phyloP scores from a whole-genome alignment of 208 protist species.

The Leishmania braziliensis region DNA sequence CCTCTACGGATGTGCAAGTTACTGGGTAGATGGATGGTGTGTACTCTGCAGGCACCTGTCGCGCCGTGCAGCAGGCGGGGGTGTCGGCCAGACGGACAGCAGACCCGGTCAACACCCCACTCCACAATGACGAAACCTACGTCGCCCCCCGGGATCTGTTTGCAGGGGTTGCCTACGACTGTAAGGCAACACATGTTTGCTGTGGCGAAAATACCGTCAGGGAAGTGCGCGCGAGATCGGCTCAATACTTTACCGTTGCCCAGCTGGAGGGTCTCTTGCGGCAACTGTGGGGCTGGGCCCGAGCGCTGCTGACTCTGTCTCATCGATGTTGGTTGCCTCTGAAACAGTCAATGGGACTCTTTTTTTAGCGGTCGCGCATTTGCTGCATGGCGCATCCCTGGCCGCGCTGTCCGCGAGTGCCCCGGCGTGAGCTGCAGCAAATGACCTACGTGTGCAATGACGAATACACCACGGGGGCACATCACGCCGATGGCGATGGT shows the following conservation, averaged over 20 bases:
- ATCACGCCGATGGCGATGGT: not conserved
- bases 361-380: no score
- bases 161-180: no score
- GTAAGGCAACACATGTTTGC: not conserved
- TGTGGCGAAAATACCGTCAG: not conserved
- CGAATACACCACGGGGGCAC: not conserved
- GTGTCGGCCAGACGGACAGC: not conserved
- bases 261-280: not conserved
- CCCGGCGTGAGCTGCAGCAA: not conserved
- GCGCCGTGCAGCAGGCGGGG: not conserved
- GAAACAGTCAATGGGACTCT: not conserved
- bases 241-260: not conserved
- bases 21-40: not conserved
- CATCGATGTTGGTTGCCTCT: not conserved
- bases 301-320: not conserved
- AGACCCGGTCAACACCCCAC: not conserved
- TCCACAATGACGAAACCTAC: not conserved
- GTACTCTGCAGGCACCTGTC: not conserved
- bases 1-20: not conserved
- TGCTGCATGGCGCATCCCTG: not conserved
- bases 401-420: not conserved
- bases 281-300: not conserved
- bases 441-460: not conserved
- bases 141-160: not conserved
- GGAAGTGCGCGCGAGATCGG: not conserved